These are phyloP conservation scores for Acrocalymma vagum DNA, from an alignment of 2,329 filamentous ascomycete species.

Conservation along the genomic window DNA sequence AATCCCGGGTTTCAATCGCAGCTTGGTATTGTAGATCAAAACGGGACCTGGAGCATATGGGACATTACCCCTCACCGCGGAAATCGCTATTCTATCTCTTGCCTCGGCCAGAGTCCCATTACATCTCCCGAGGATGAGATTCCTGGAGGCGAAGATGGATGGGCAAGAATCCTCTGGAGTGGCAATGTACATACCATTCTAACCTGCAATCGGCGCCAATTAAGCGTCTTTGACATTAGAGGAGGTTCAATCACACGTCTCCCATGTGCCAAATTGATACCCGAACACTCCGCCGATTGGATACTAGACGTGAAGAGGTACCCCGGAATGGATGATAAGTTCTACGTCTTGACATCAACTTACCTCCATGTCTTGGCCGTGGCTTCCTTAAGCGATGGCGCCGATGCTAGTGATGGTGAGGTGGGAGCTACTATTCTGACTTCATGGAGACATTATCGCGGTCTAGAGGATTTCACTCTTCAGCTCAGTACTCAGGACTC, in stretches of 20 bases:
- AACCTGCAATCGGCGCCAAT: conserved; percentile 58
- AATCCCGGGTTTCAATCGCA: conserved; percentile 69
- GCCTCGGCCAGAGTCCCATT: conserved; percentile 37
- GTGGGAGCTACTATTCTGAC: conserved; percentile 50
- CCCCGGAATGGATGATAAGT: conserved; percentile 55
- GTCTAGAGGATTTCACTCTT: conserved; percentile 62
- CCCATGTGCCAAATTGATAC: conserved; percentile 32
- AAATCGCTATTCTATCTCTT: conserved; percentile 42
- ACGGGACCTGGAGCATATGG: conserved; percentile 75
- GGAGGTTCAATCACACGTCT: conserved; percentile 25
- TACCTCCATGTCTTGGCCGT: conserved; percentile 61
- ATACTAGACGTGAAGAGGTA: conserved; percentile 67
- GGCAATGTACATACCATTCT: conserved; percentile 58
- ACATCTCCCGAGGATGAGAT: conserved; percentile 3
- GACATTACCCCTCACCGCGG: conserved; percentile 53
- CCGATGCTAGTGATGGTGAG: conserved; percentile 20
- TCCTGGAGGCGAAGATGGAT: conserved; percentile 51
- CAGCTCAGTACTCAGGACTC: conserved; percentile 38
- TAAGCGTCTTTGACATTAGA: conserved; percentile 47
- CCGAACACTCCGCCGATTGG: conserved; percentile 48
- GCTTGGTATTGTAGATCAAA: conserved; percentile 71
- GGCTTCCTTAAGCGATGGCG: conserved; percentile 32
- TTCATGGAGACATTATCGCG: conserved; percentile 64
- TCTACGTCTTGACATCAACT: conserved; percentile 67
- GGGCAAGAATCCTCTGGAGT: conserved; percentile 60